Evolutionary conservation across 495 filamentous ascomycete genomes (phyloP), one percentile per base, ranked within the genome.

Genomic region (Hypoxylon crocopeplum): DNA sequence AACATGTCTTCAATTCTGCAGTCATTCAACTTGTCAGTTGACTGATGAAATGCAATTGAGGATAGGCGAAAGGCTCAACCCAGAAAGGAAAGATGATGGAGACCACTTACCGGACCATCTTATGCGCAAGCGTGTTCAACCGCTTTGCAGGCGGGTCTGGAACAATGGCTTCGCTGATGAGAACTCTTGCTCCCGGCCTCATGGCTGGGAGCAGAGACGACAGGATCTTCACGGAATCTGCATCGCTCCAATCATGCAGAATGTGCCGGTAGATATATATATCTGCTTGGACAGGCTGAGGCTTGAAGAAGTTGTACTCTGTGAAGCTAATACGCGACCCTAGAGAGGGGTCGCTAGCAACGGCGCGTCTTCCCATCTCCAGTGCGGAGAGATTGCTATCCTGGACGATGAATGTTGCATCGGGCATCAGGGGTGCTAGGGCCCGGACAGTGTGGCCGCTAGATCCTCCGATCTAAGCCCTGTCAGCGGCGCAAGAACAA

Each of bases 171-270:
- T 76, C 74, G 54, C 64, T 69, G n/a, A 75, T 59, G 17, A 75
- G 34, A 37, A 72, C 52, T n/a, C 62, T 69, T 3, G 72, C 69
- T 0, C 68, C 64, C 2, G 52, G 50, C 11, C 59, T 71, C 55
- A 81, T 49, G 32, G 65, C 65, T 17, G 76, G 71, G 1, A 73
- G 60, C 1, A 77, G 41, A 2, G 56, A 59, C 22, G 67, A 58
- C 2, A 80, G 40, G 12, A 80, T 75, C 24, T 59, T 57, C 4
- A 59, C 42, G 11, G 64, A 66, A 33, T 76, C 55, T 2, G 52
- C 41, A 53, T 81, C 78, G 4, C 50, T 60, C 76, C 77, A 82
- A 48, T 81, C 68, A 41, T 80, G 78, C 21, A 78, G 59, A 22
- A 77, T 74, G 36, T 70, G 54, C 2, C 70, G 64, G 27, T 75